Conservation (phyloP, 2,329 filamentous ascomycete genomes). For the Botrytis aclada region DNA sequence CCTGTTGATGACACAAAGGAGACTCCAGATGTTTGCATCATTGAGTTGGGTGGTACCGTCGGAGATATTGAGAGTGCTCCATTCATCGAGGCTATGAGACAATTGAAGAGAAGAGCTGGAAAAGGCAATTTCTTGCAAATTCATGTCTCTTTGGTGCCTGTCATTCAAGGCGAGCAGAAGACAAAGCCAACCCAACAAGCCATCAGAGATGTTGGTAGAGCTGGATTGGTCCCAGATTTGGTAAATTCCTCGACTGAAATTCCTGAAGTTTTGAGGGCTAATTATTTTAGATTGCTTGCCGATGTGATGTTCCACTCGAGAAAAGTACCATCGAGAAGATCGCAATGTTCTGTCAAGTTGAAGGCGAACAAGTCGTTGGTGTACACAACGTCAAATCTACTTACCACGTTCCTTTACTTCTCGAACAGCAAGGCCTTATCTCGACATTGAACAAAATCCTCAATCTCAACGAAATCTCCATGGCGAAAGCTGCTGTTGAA, state of each 20-base stretch:
- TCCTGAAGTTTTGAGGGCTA: constrained; percentile 1
- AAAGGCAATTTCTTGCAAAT: constrained; percentile 84
- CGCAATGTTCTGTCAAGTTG: constrained; percentile 83
- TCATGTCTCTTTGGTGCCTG: constrained; percentile 82
- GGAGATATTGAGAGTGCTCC: constrained; percentile 85
- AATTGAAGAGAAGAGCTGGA: constrained; percentile 69
- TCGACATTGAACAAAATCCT: constrained; percentile 63
- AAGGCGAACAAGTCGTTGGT: constrained; percentile 79
- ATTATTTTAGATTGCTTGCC: constrained; percentile 73
- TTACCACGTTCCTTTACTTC: constrained; percentile 92
- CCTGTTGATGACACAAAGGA: constrained; percentile 81
- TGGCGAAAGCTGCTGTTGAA: constrained; percentile 52
- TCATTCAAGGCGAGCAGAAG: constrained; percentile 71
- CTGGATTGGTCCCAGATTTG: constrained; percentile 59
- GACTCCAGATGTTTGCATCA: constrained; percentile 89
- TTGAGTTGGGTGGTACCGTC: constrained; percentile 66
- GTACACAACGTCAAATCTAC: constrained; percentile 86
- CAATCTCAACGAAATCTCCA: constrained; percentile 56
- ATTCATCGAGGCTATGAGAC: constrained; percentile 82
- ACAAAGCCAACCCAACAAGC: constrained; percentile 96
- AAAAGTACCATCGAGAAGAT: constrained; percentile 79
- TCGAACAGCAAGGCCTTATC: constrained; percentile 76
- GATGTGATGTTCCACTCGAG: constrained; percentile 76
- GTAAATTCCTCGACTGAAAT: constrained; percentile 41
- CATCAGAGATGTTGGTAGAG: constrained; percentile 58